Evolutionary conservation across 352 stramenopile species (phyloP), one percentile per base, ranked within the genome.

Genomic region (Pythium periplocum): DNA sequence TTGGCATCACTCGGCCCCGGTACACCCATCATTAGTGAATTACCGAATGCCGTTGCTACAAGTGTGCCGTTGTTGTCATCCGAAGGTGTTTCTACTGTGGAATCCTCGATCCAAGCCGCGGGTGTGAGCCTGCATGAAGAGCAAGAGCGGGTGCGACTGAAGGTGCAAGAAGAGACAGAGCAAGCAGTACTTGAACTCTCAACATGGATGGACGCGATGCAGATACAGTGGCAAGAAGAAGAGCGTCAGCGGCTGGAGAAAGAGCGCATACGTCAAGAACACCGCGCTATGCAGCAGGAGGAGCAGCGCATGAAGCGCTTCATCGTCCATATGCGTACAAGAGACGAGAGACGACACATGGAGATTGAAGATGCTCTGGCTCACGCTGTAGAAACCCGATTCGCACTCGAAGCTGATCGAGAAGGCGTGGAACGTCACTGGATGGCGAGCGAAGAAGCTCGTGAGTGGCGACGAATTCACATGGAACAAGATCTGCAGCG

Each of bases 211-310:
- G 31, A 41, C 2, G 3, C 33, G 6, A 68, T 76, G 9, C 34
- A 69, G 26, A 43, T 45, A 7, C 65, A 73, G 51, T 41, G 55
- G 30, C 47, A 63, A 5, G 60, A 68, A 3, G 52, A 78, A 11
- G 41, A 46, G 9, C 42, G 55, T 3, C 37, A 46, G 30, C n/a
- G 53, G 17, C 45, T 38, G 6, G 11, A 63, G 30, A 48, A 72
- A 7, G 52, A 50, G 4, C 52, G 7, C 2, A 51, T 59, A 40
- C 45, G 51, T 8, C 35, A 45, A 33, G 51, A 53, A 32, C 42
- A 47, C 0, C 1, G 6, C 1, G 26, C 26, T 1, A 70, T 78
- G 69, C 44, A 66, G 8, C 37, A 40, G 6, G 66, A 75, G 17
- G 69, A 75, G 34, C 31, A 46, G 5, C 3, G 2, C 11, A 51